Evolutionary conservation across 2,329 filamentous ascomycete species (phyloP), one percentile per base, ranked within the genome.

Genomic region (Juglanconis juglandina): DNA sequence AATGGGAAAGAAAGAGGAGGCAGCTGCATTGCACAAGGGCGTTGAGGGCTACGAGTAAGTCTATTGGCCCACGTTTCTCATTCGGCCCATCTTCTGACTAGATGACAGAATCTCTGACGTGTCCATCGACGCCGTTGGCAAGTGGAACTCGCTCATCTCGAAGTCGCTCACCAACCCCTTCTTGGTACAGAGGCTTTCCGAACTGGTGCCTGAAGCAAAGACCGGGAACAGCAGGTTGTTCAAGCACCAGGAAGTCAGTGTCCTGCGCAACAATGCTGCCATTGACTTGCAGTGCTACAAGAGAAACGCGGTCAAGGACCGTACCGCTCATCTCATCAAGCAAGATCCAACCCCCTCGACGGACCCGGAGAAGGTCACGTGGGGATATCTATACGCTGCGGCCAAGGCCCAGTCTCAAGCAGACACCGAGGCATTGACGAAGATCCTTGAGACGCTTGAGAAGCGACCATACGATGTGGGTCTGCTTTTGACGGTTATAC

Each of bases 401-500:
- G 92, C 92, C 11, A 83, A 88, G 66, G 84, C 88, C 7, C 81
- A 86, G 51, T 83, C 85, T 41, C 75, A 81, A 65, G 81, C 81
- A 9, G 88, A 86, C 49, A 89, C 88, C 67, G 81, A 85, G 50
- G 86, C 88, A 5, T 75, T 96, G 39, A 90, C 88, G 70, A 79
- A 84, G 41, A 84, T 96, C 33, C 75, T 91, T 3, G 83, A 85
- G 1, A 73, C 93, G 11, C 77, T 94, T 6, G 87, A 91, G 67
- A 88, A 86, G 69, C 81, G 91, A 35, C 91, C 92, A 0, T 85
- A 85, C 62, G 92, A 97, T 70, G 79, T 96, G 30, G 94, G 93
- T 1, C 80, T 97, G 3, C 77, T 91, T 32, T 79, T 97, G 44
- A 92, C 91, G 9, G 83, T 92, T 59, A 82, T 94, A 9, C 92